These are phyloP conservation scores for Clonostachys solani DNA, from an alignment of 2,329 filamentous ascomycete genomes.

Conservation along the genomic window DNA sequence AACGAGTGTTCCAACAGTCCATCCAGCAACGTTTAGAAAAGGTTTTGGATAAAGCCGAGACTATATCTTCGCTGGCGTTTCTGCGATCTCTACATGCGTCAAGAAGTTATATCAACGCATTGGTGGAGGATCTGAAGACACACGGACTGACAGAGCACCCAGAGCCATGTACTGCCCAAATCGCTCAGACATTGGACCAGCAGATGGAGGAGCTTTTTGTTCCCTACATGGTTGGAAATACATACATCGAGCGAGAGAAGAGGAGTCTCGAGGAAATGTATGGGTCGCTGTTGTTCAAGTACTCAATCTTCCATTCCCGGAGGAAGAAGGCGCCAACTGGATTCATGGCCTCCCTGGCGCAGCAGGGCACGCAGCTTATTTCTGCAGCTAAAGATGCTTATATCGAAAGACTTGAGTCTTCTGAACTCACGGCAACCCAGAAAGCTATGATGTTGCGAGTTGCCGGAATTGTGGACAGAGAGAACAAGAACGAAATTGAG, in stretches of 20 bases:
- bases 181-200: slow-evolving; percentile 69
- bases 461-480: slow-evolving; percentile 74
- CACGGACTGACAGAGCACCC: slow-evolving; percentile 95
- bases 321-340: slow-evolving; percentile 85
- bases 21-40: slow-evolving; percentile 94
- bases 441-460: slow-evolving; percentile 87
- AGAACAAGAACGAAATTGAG: slow-evolving; percentile 81
- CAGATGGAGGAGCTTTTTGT: slow-evolving; percentile 76
- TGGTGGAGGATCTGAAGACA: slow-evolving; percentile 90
- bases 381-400: slow-evolving; percentile 88
- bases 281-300: slow-evolving; percentile 92
- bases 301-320: slow-evolving; percentile 87
- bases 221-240: slow-evolving; percentile 64
- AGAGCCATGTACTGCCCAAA: slow-evolving; percentile 83
- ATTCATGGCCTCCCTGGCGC: slow-evolving; percentile 88
- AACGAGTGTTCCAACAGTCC: slow-evolving; percentile 95
- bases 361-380: slow-evolving; percentile 84
- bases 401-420: slow-evolving; percentile 81
- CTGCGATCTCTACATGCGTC: slow-evolving; percentile 87
- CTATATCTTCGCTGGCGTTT: slow-evolving; percentile 88
- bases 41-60: slow-evolving; percentile 91
- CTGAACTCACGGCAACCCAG: slow-evolving; percentile 82
- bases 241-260: slow-evolving; percentile 66
- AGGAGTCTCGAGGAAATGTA: slow-evolving; percentile 75
- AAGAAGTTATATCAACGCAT: slow-evolving; percentile 76